Percentiles rank a stretch among this genome's conserved stretches.
phyloP scores from a whole-genome alignment of 2,329 filamentous ascomycete genomes.

The Beauveria bassiana region DNA sequence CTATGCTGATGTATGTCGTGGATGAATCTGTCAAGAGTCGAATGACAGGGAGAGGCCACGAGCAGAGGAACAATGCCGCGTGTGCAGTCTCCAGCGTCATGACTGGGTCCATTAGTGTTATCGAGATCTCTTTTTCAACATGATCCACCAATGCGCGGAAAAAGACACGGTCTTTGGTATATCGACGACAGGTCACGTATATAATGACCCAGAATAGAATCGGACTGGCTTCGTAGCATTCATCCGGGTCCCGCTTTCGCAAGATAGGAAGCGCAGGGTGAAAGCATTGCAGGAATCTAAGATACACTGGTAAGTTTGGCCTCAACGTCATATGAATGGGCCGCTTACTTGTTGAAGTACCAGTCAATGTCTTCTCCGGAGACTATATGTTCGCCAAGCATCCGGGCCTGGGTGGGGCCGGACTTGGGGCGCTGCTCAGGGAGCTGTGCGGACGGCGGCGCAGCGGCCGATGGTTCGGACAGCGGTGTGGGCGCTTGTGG shows the following conservation, averaged over 20 bases:
- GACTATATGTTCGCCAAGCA: constrained; percentile 39
- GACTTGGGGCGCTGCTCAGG: constrained; percentile 16
- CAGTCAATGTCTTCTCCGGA: constrained; percentile 46
- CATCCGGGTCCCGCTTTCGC: constrained; percentile 40
- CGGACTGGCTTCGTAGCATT: constrained; percentile 38
- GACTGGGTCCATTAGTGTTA: constrained; percentile 33
- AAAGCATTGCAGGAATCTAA: constrained; percentile 44
- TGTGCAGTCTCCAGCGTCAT: constrained; percentile 42
- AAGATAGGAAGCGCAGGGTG: constrained; percentile 47
- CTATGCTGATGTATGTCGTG: constrained; percentile 37
- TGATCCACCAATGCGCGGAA: constrained; percentile 39
- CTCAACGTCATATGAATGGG: background rate
- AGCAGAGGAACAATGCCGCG: constrained; percentile 41
- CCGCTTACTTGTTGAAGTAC: constrained; percentile 43
- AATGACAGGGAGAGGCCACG: constrained; percentile 44
- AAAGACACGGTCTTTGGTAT: constrained; percentile 34
- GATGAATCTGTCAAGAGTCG: constrained; percentile 45
- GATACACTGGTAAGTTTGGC: background rate
- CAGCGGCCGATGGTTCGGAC: constrained; percentile 18
- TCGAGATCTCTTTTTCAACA: constrained; percentile 38
- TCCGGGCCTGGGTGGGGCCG: constrained; percentile 31
- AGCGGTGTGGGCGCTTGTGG: constrained; percentile 20
- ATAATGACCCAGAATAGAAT: constrained; percentile 50
- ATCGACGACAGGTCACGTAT: constrained; percentile 41
- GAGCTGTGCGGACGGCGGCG: constrained; percentile 17